These are phyloP conservation scores for Pseudocohnilembus persalinus DNA, from an alignment of 169 alveolate species.

Conservation along the genomic window DNA sequence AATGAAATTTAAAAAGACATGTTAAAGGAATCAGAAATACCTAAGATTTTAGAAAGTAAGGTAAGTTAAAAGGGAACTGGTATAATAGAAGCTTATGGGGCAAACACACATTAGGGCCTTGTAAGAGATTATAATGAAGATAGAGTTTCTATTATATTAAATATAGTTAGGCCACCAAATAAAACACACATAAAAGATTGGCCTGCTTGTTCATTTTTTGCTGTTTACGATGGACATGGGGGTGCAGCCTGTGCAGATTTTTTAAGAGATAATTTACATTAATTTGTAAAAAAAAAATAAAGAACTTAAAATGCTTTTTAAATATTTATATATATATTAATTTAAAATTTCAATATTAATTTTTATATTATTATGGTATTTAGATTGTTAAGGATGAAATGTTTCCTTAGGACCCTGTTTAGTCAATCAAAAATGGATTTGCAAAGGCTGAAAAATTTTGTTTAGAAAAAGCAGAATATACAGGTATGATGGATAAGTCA, in stretches of 20 bases:
- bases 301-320: no score
- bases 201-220: constrained; percentile 85
- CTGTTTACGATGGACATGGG: constrained; percentile 92
- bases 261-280: constrained; percentile 80
- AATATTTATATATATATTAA: no score
- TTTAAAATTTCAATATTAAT: no score
- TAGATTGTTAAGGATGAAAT: constrained; percentile 51
- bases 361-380: no score
- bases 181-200: constrained; percentile 50
- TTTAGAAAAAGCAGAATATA: constrained; percentile 43
- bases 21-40: not conserved
- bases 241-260: constrained; percentile 86
- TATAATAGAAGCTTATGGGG: constrained; percentile 76
- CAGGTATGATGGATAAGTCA: constrained; percentile 63
- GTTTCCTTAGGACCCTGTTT: constrained; percentile 70
- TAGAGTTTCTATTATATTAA: constrained; percentile 65
- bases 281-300: constrained; percentile 36
- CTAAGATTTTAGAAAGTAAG: not conserved
- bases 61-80: constrained; percentile 42
- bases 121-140: constrained; percentile 80
- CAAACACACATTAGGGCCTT: constrained; percentile 81
- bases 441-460: constrained; percentile 65
- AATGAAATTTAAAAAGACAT: no score
- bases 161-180: constrained; percentile 60
- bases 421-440: constrained; percentile 65